phyloP scores from a whole-genome alignment of 2,329 filamentous ascomycete species.

The Apiospora malaysiana region DNA sequence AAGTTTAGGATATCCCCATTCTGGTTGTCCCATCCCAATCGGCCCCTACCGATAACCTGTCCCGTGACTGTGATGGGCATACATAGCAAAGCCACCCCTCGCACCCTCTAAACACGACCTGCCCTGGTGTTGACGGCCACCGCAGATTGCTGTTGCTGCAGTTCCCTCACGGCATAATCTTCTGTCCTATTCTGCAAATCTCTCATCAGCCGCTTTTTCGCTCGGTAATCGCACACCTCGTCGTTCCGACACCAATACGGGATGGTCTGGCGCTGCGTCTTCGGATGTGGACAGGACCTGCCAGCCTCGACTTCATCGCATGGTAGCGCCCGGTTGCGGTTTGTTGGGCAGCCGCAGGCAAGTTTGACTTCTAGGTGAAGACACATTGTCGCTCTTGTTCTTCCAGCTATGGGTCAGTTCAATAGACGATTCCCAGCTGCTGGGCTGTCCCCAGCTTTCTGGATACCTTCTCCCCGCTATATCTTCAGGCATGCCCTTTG shows the following conservation, averaged over 20 bases:
- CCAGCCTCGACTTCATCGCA: neutral
- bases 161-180: neutral
- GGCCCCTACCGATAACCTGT: neutral
- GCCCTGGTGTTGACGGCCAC: neutral
- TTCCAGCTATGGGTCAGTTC: neutral
- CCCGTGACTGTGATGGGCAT: neutral
- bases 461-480: neutral
- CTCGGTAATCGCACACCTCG: neutral
- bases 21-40: neutral
- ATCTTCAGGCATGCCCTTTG: neutral
- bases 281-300: neutral
- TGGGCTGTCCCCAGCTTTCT: neutral
- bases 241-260: neutral
- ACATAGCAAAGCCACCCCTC: neutral
- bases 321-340: neutral
- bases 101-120: neutral
- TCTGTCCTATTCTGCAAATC: neutral
- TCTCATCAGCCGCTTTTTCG: conserved; percentile 1
- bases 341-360: neutral
- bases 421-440: neutral
- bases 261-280: neutral
- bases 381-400: neutral
- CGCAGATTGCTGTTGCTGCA: neutral
- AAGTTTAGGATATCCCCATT: neutral
- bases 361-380: neutral